phyloP scores from a whole-genome alignment of 257 asterid genomes.

The Leonotis leonurus region DNA sequence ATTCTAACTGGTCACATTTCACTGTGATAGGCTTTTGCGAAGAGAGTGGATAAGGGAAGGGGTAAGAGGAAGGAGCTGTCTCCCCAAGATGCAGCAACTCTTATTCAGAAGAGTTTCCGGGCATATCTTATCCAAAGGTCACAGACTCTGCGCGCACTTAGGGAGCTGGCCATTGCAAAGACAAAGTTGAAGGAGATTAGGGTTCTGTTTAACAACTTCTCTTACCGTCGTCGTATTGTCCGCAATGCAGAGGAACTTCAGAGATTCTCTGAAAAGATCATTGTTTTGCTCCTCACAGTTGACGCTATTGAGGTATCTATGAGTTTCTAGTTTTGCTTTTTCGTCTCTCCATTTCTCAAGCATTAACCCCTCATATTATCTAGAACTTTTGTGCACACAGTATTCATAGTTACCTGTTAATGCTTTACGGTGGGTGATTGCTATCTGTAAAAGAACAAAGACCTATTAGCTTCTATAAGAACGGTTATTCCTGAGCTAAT shows the following conservation, averaged over 20 bases:
- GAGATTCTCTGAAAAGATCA: constrained; percentile 83
- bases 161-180: constrained; percentile 94
- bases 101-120: constrained; percentile 68
- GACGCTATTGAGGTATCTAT: constrained; percentile 81
- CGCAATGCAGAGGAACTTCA: constrained; percentile 85
- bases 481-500: neutral
- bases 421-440: neutral
- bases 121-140: constrained; percentile 76
- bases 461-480: neutral
- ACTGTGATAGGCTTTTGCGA: constrained; percentile 56
- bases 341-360: neutral
- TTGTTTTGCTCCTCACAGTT: constrained; percentile 84
- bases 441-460: neutral
- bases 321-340: neutral
- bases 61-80: constrained; percentile 76
- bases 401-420: neutral
- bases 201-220: constrained; percentile 80
- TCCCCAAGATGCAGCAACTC: constrained; percentile 56
- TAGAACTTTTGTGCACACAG: neutral
- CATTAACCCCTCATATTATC: neutral
- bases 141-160: constrained; percentile 73
- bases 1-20: neutral
- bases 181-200: constrained; percentile 80
- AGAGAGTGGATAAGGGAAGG: constrained; percentile 56
- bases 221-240: constrained; percentile 62